phyloP scores from a whole-genome alignment of 208 protist genomes.

The Leishmania lainsoni region DNA sequence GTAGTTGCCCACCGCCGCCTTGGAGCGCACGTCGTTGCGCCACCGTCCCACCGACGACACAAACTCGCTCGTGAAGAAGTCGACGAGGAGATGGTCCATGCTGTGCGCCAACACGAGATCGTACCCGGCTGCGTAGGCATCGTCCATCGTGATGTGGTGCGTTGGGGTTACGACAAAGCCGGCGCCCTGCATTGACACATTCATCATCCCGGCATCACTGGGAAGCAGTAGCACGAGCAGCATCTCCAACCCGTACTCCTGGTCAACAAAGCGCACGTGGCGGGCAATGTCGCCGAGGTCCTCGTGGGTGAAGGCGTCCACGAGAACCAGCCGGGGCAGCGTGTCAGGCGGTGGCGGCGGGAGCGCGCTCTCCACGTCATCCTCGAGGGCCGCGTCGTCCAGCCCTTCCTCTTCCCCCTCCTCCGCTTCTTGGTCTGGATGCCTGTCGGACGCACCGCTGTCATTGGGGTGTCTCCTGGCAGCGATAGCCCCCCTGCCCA shows the following conservation, averaged over 20 bases:
- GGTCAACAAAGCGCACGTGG: conserved; percentile 71
- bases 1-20: conserved; percentile 81
- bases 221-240: conserved; percentile 74
- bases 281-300: conserved; percentile 66
- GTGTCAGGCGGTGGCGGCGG: conserved; percentile 39
- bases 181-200: conserved; percentile 42
- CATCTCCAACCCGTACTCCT: conserved; percentile 63
- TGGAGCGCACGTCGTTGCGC: conserved; percentile 75
- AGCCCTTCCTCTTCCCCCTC: conserved; percentile 3
- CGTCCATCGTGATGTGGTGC: conserved; percentile 47
- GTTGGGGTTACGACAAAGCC: conserved; percentile 58
- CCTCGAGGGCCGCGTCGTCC: not conserved
- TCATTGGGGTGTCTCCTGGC: not conserved
- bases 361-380: conserved; percentile 23
- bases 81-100: conserved; percentile 81
- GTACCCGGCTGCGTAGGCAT: conserved; percentile 75
- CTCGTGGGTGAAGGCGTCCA: conserved; percentile 87
- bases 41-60: conserved; percentile 76
- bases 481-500: not conserved
- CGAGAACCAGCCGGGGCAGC: conserved; percentile 68
- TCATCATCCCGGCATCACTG: conserved; percentile 6
- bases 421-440: not conserved
- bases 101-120: conserved; percentile 77
- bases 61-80: conserved; percentile 73
- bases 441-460: not conserved